Evolutionary conservation across 2,329 filamentous ascomycete genomes (phyloP), one percentile per base, ranked within the genome.

Genomic region (Stachybotrys echinatus): DNA sequence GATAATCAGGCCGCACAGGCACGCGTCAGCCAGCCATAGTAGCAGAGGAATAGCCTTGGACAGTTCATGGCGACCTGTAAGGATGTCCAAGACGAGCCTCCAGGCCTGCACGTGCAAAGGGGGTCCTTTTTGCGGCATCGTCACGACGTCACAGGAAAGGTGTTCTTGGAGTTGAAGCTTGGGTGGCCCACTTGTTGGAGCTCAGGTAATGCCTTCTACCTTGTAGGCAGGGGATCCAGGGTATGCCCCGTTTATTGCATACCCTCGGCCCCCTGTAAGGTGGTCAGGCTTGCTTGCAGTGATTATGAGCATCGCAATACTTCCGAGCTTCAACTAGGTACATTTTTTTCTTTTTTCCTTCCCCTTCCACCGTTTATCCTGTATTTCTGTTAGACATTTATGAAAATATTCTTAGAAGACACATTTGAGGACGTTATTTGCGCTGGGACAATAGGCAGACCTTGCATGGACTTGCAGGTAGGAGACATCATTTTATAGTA

Each of bases 1-100:
- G 55, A 96, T 87, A 55, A 96, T 79, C 31, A 89, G 65, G 17
- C 72, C 77, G 67, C 88, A 94, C 20, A 96, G 79, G 18, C 80
- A 67, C 7, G 83, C 83, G 63, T 96, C 92, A 48, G 79, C 74
- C 27, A 87, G 65, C 56, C 94, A 74, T 6, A 96, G 75, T 4
- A 83, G 71, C 0, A 84, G 77, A 6, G 84, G 72, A 23, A 84
- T 61, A 38, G 76, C 61, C 53, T 64, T 69, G 7, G 80, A 77
- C 45, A 82, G 68, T 12, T 61, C 61, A 64, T 80, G 75, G 4
- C 71, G 73, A 22, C 79, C 76, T 47, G 67, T 74, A 52, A 72
- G 70, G 19, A 81, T 58, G 51, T 79, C 73, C 5, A 71, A 58
- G 2, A 58, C 70, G 48, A 69, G 59, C 42, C 55, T 57, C 23